Base-by-base conservation (phyloP, 129 eudicot genomes). In the Arctium minus region DNA sequence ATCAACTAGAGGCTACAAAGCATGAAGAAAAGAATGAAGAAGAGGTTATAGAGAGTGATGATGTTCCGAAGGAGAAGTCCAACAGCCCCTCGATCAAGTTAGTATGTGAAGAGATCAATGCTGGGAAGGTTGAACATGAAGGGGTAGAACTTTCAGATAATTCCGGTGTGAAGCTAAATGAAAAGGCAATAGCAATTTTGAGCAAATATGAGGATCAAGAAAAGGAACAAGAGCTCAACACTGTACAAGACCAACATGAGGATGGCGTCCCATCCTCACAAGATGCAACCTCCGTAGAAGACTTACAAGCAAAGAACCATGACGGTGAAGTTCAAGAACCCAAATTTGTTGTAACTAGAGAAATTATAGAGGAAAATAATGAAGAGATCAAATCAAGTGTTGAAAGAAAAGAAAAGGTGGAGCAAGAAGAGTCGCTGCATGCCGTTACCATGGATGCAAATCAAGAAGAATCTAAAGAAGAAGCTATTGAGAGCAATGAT, bases 181-280 rank as follows among this genome's bases (percentile, higher is more conserved):
- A 78, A 40, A 53, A 76, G 32, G 31, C 40, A 29, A 31, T 71
- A 56, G n/a, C 39, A 75, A 35, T 60, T 69, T 15, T 33, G 17
- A 81, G 62, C 74, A 65, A 73, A 73, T 79, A 81, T 36, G 73
- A 73, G 29, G 73, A 72, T 56, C 40, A 18, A 80, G 73, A 53
- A 72, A 80, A 12, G 8, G 73, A 72, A 18, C 72, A 73, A n/a
- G 79, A 42, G 82, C 42, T 81, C 42, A 31, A 38, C 33, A 64
- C 22, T 0, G 18, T 5, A 32, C 7, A 77, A 18, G 79, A 67
- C 6, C 70, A 46, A 68, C 15, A 22, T 15, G 39, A 46, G 22
- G 77, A 76, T 22, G 27, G 27, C 27, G 27, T 22, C 27, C 27
- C 27, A 22, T 22, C 27, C 27, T 22, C 27, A 22, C 27, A 22